phyloP scores from a whole-genome alignment of 2,329 filamentous ascomycete species.

The Colletotrichum graminicola region DNA sequence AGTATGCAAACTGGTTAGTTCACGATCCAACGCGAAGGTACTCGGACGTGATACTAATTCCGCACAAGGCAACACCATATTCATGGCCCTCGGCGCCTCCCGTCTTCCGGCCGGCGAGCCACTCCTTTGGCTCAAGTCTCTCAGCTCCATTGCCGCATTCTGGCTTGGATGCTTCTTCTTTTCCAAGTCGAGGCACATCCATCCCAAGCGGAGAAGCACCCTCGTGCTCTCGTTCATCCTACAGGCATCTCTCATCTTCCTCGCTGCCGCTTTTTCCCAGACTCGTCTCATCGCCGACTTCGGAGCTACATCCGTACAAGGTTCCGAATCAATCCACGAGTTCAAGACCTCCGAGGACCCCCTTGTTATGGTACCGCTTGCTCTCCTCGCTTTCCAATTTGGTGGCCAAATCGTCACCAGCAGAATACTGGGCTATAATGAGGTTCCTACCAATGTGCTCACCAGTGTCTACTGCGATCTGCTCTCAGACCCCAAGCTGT shows the following conservation, averaged over 20 bases:
- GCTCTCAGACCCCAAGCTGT: conserved; percentile 62
- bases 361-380: conserved; percentile 59
- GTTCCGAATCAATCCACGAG: conserved; percentile 39
- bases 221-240: conserved; percentile 63
- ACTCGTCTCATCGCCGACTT: conserved; percentile 59
- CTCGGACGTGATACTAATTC: not conserved
- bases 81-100: conserved; percentile 70
- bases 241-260: conserved; percentile 63
- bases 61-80: conserved; percentile 68
- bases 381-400: conserved; percentile 65
- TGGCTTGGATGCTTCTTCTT: conserved; percentile 65
- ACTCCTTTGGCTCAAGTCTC: conserved; percentile 65
- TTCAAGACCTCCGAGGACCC: conserved; percentile 49
- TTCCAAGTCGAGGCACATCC: conserved; percentile 51
- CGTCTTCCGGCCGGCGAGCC: conserved; percentile 63
- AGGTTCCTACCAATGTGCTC: conserved; percentile 66
- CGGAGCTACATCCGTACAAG: conserved; percentile 44
- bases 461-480: conserved; percentile 68
- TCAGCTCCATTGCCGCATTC: conserved; percentile 66
- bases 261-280: conserved; percentile 66
- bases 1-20: conserved; percentile 53
- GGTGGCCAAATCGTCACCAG: conserved; percentile 66
- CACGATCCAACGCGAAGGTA: not conserved
- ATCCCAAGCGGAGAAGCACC: conserved; percentile 55
- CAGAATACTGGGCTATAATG: conserved; percentile 63